phyloP scores from a whole-genome alignment of 1,284 basidiomycete genomes.

The Caloboletus firmus region DNA sequence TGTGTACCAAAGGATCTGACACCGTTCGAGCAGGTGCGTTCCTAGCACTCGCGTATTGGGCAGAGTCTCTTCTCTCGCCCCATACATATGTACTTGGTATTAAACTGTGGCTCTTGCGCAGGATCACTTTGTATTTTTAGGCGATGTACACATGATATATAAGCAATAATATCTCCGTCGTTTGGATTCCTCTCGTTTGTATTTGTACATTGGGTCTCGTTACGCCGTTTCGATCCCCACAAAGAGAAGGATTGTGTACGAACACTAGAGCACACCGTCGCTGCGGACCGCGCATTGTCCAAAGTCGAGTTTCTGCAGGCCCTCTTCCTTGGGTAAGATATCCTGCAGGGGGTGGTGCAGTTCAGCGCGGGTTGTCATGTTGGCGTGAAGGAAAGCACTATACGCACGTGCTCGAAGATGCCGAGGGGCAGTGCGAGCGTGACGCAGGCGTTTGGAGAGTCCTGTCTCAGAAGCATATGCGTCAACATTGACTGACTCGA shows the following conservation, averaged over 20 bases:
- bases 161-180: neutral
- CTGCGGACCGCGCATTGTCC: conserved; percentile 68
- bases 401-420: conserved; percentile 68
- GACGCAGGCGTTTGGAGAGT: conserved; percentile 77
- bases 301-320: conserved; percentile 55
- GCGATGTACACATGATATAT: neutral
- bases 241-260: neutral
- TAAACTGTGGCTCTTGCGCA: too few relatives aligned
- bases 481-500: neutral
- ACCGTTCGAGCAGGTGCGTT: conserved; percentile 11
- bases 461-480: conserved; percentile 37
- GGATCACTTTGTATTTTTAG: neutral
- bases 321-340: conserved; percentile 62
- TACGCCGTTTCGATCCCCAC: neutral
- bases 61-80: neutral
- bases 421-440: conserved; percentile 69
- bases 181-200: neutral
- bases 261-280: conserved; percentile 50
- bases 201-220: neutral
- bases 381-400: too few relatives aligned
- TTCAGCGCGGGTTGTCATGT: neutral
- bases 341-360: conserved; percentile 41
- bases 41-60: neutral
- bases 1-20: conserved; percentile 16
- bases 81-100: neutral